Evolutionary conservation across 108 stramenopile genomes (phyloP), one percentile per base, ranked within the genome.

Genomic region (Heterococcus sp.): DNA sequence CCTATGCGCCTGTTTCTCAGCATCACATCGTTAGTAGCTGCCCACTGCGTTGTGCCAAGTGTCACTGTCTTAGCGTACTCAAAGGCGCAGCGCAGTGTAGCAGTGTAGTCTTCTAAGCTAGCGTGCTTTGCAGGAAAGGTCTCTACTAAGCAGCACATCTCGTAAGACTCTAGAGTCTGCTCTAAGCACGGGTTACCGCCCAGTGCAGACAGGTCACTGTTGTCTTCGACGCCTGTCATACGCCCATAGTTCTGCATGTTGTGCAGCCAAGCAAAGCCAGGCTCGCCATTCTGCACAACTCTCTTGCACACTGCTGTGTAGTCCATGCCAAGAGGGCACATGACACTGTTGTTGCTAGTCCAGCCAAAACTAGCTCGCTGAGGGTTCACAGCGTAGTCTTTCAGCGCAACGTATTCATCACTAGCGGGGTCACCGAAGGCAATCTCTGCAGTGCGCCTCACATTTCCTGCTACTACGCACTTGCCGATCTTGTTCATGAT

Each of bases 141-240:
- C 71, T 89, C 89, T 36, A 89, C 89, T 26, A 89, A 76, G 69
- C 88, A 88, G 84, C 89, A 89, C 35, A 89, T 86, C 84, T 89
- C 89, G 78, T 87, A 88, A n/a, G 84, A 85, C 80, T 89, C 89
- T 26, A 89, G 84, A 30, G 89, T 89, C 84, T 89, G 89, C 79
- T 89, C 89, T 2, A 89, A 79, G 69, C 89, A 89, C 2, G 89
- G 89, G 84, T 89, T 89, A 65, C 89, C 89, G n/a, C 89, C 89
- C 82, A 66, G 38, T 30, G 89, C 89, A 37, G 77, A 40, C 32
- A 32, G 46, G 75, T 89, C 89, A 63, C 68, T 76, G 83, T 87
- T 26, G 76, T 89, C 78, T 21, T 72, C 73, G 3, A 46, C 37
- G 39, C 76, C 76, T 3, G 78, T 84, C 87, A 89, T 89, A 36